Evolutionary conservation across 2,329 filamentous ascomycete genomes (phyloP).

Genomic region (Coniochaeta sp.): DNA sequence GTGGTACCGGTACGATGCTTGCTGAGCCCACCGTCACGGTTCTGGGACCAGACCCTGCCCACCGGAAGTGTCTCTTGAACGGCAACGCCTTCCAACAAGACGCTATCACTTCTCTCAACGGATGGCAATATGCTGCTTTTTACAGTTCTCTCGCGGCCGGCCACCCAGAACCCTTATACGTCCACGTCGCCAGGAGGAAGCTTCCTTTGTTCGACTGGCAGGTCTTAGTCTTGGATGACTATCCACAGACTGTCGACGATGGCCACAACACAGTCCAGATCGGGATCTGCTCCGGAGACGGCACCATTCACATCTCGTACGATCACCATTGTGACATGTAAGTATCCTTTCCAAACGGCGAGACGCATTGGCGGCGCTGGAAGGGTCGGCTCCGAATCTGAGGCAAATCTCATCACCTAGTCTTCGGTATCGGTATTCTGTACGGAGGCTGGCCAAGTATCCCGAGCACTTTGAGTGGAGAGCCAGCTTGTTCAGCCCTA

Average conservation of each 20-base stretch:
- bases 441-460: constrained; percentile 20
- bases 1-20: constrained; percentile 9
- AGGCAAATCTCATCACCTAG: constrained; percentile 7
- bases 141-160: constrained; percentile 22
- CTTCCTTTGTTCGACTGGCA: constrained; percentile 35
- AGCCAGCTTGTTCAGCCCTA: constrained; percentile 26
- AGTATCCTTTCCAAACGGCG: background rate
- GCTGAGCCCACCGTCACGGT: constrained; percentile 21
- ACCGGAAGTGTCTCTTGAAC: constrained; percentile 31
- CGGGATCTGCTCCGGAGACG: constrained; percentile 40
- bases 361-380: background rate
- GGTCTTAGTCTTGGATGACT: constrained; percentile 38
- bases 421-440: constrained; percentile 30
- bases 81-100: constrained; percentile 42
- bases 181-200: constrained; percentile 36
- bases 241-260: constrained; percentile 40
- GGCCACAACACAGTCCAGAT: constrained; percentile 47
- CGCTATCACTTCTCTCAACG: constrained; percentile 34
- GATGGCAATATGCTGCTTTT: constrained; percentile 42
- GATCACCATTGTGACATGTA: constrained; percentile 18
- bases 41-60: constrained; percentile 26
- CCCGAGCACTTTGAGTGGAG: constrained; percentile 24
- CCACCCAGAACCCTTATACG: constrained; percentile 25
- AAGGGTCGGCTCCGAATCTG: background rate
- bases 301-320: constrained; percentile 45